phyloP scores from a whole-genome alignment of 208 protist species.

The Trypanosomatidae sp. region DNA sequence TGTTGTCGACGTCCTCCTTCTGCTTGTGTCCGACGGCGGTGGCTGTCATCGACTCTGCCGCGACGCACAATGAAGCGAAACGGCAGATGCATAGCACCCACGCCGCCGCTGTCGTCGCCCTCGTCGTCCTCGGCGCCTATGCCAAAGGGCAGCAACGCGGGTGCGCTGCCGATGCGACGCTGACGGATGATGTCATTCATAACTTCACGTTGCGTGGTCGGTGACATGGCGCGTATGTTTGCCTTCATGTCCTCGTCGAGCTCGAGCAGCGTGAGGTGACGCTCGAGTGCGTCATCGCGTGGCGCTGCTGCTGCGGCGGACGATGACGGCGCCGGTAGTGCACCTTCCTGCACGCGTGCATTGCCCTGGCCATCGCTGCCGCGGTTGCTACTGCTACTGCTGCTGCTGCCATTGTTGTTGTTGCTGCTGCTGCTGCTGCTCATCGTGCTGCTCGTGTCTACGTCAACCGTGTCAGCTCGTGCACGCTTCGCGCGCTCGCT shows the following conservation, averaged over 20 bases:
- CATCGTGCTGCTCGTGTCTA: neutral
- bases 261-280: conserved; percentile 23
- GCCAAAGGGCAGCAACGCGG: conserved; percentile 1
- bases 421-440: neutral
- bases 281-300: conserved; percentile 26
- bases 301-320: too few relatives aligned
- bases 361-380: neutral
- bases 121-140: neutral
- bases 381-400: neutral
- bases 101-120: too few relatives aligned
- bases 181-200: conserved; percentile 67
- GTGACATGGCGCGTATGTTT: conserved; percentile 54
- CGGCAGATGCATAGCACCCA: neutral
- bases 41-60: neutral
- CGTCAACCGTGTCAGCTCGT: too few relatives aligned
- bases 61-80: neutral
- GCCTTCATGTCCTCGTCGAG: conserved; percentile 56
- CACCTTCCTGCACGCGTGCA: too few relatives aligned
- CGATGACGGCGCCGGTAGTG: neutral
- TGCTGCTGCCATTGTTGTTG: neutral
- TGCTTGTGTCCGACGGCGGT: too few relatives aligned
- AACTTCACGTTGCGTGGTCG: conserved; percentile 47
- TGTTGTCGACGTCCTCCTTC: conserved; percentile 1
- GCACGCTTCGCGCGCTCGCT: too few relatives aligned
- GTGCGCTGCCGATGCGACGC: conserved; percentile 4